Conservation (phyloP, 2,329 filamentous ascomycete genomes). For the Nemania bipapillata region DNA sequence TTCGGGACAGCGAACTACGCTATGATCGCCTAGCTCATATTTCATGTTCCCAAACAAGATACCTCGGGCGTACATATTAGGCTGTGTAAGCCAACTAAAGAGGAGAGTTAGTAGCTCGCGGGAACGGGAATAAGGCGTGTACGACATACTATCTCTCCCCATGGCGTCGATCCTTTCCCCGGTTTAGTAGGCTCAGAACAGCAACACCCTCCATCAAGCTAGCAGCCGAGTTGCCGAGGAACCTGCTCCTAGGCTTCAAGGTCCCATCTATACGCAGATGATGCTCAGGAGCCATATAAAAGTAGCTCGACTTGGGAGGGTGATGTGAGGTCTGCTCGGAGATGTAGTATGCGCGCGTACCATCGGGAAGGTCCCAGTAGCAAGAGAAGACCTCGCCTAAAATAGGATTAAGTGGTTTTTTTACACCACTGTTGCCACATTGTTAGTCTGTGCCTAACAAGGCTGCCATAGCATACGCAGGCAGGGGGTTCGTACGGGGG, state of each 20-base stretch:
- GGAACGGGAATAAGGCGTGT: background rate
- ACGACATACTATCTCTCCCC: conserved; percentile 86
- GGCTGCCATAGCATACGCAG: too few species aligned
- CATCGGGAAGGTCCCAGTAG: conserved; percentile 91
- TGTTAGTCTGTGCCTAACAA: conserved; percentile 28
- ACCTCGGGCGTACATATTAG: conserved; percentile 98
- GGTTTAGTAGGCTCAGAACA: conserved; percentile 82
- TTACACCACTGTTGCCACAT: conserved; percentile 76
- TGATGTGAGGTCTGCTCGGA: conserved; percentile 98
- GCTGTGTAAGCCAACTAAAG: conserved; percentile 86
- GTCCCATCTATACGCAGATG: conserved; percentile 95
- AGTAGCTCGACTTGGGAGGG: conserved; percentile 98
- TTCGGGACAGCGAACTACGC: conserved; percentile 90
- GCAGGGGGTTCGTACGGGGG: conserved; percentile 86
- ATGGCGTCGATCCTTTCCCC: conserved; percentile 70
- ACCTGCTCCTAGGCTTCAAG: conserved; percentile 92
- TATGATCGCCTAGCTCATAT: conserved; percentile 97
- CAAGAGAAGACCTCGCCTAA: conserved; percentile 94
- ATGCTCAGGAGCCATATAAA: conserved; percentile 95
- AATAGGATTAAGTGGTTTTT: conserved; percentile 97
- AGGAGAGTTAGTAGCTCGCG: conserved; percentile 23
- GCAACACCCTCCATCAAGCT: conserved; percentile 98
- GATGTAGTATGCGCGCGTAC: conserved; percentile 92
- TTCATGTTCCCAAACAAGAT: conserved; percentile 99
- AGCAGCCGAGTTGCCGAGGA: conserved; percentile 94